These are phyloP conservation scores for Porpolomopsis calyptriformis DNA, from an alignment of 768 basidiomycete genomes.

Conservation along the genomic window DNA sequence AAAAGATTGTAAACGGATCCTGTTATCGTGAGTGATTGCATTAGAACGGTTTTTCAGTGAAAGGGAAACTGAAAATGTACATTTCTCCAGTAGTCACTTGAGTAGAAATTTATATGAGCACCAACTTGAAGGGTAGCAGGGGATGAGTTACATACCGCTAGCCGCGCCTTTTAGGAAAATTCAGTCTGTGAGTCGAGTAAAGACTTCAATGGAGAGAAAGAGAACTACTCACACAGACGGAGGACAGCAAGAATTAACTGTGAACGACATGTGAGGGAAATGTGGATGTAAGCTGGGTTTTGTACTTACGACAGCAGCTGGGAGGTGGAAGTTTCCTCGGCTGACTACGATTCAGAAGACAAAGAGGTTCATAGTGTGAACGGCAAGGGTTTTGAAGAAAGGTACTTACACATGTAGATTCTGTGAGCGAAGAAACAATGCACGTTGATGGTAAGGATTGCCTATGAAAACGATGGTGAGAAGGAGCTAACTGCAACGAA, in stretches of 20 bases:
- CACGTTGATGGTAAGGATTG: not conserved
- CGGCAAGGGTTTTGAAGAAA: slow-evolving; percentile 1
- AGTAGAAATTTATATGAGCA: too few species aligned
- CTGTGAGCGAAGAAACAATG: slow-evolving; percentile 28
- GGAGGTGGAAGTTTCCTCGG: slow-evolving; percentile 23
- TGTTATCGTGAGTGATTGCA: slow-evolving; percentile 2
- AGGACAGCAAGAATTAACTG: slow-evolving; percentile 16
- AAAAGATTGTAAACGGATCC: slow-evolving; percentile 27
- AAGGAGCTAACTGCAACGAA: not conserved
- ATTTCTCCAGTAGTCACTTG: slow-evolving; percentile 21
- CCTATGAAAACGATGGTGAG: slow-evolving; percentile 5
- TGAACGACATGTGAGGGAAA: not conserved
- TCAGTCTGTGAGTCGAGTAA: not conserved
- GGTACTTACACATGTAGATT: slow-evolving; percentile 29
- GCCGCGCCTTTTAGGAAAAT: not conserved
- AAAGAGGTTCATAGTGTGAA: not conserved
- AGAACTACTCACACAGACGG: slow-evolving; percentile 22
- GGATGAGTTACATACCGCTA: not conserved
- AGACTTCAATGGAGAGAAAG: not conserved
- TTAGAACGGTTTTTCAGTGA: not conserved
- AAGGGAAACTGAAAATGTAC: slow-evolving; percentile 10
- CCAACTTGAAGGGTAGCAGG: not conserved
- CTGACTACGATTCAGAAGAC: too few species aligned
- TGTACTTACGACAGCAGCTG: slow-evolving; percentile 23
- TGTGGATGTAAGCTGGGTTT: not conserved